These are phyloP conservation scores for Boletus subcaerulescens DNA, from an alignment of 768 basidiomycete genomes.

Conservation along the genomic window DNA sequence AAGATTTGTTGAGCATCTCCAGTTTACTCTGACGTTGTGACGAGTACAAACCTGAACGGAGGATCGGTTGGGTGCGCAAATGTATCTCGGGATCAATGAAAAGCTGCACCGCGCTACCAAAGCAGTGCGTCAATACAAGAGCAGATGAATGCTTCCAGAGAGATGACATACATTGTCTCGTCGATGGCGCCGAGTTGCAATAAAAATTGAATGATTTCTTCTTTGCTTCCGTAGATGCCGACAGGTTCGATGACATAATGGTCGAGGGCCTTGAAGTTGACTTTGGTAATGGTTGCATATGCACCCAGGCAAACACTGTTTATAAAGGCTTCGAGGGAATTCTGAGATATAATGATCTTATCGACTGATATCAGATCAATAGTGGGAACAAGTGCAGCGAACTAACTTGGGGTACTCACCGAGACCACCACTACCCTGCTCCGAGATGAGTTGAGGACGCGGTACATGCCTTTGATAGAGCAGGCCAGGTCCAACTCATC, in stretches of 20 bases:
- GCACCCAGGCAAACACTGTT: slow-evolving; percentile 49
- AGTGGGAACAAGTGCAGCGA: background rate
- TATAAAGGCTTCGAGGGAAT: slow-evolving; percentile 40
- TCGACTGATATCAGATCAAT: slow-evolving; percentile 40
- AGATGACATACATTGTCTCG: slow-evolving; percentile 36
- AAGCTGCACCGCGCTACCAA: slow-evolving; percentile 13
- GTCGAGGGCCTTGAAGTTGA: slow-evolving; percentile 47
- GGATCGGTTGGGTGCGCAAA: slow-evolving; percentile 4
- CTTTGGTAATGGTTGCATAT: slow-evolving; percentile 45
- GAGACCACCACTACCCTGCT: slow-evolving; percentile 48
- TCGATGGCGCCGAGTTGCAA: slow-evolving; percentile 35
- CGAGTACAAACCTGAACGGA: slow-evolving; percentile 23
- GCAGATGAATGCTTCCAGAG: background rate
- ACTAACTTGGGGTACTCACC: slow-evolving; percentile 32
- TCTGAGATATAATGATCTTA: slow-evolving; percentile 53
- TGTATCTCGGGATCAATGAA: slow-evolving; percentile 1
- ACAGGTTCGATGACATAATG: slow-evolving; percentile 2
- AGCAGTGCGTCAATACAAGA: background rate
- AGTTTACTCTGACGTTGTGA: slow-evolving; percentile 1
- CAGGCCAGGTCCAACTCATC: slow-evolving; percentile 21
- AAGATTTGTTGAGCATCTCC: slow-evolving; percentile 32
- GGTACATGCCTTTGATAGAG: slow-evolving; percentile 46
- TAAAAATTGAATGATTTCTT: slow-evolving; percentile 43
- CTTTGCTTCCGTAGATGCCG: slow-evolving; percentile 57
- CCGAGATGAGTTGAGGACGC: slow-evolving; percentile 53